These are phyloP conservation scores for sweet orange (Citrus sinensis) DNA, from an alignment of 345 rosid species.

Conservation along the genomic window DVS_A1.0 CM039163.1:5899001-5899500, in stretches of 20 bases:
- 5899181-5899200: neutral
- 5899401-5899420: neutral
- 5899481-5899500: neutral
- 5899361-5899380: neutral
- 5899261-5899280: too few species aligned
- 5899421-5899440: neutral
- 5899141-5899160: neutral
- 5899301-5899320: too few species aligned
- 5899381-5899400: neutral
- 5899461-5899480: slow-evolving; percentile 3
- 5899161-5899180: neutral
- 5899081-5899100: neutral
- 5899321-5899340: neutral
- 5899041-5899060: neutral
- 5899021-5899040: neutral
- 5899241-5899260: neutral
- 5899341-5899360: neutral
- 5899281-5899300: too few species aligned
- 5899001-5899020: neutral
- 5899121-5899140: neutral
- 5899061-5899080: neutral
- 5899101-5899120: neutral
- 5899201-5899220: neutral
- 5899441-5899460: neutral
- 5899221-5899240: neutral